These are phyloP conservation scores for Vicia faba DNA, from an alignment of 306 rosid genomes.

Conservation along the genomic window DNA sequence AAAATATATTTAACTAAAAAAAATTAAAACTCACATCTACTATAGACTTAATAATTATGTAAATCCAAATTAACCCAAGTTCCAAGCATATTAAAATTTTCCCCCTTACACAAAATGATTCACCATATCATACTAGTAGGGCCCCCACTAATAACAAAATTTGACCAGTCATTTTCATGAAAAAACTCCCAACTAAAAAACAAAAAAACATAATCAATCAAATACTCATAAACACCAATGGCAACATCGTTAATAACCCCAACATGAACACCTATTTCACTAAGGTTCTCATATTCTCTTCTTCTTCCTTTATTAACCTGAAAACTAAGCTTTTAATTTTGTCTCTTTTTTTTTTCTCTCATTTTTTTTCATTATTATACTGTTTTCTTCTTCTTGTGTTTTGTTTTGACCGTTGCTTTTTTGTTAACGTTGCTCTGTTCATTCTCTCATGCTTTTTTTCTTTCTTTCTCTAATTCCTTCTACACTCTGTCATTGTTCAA, in stretches of 20 bases:
- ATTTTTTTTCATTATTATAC: not conserved
- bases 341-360: constrained; percentile 21
- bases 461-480: constrained; percentile 42
- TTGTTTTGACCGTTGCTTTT: constrained; percentile 80
- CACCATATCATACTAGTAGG: constrained; percentile 21
- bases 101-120: not conserved
- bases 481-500: constrained; percentile 41
- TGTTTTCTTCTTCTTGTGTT: constrained; percentile 9
- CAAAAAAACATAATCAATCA: constrained; percentile 8
- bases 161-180: constrained; percentile 37
- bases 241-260: constrained; percentile 25
- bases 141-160: constrained; percentile 29
- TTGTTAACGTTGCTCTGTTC: constrained; percentile 59
- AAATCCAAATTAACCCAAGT: constrained; percentile 10
- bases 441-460: constrained; percentile 3
- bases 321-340: constrained; percentile 41
- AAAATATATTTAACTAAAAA: no score
- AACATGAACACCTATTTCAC: constrained; percentile 38
- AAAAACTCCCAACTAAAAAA: constrained; percentile 5
- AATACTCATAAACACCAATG: constrained; percentile 18
- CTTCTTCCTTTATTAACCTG: constrained; percentile 43
- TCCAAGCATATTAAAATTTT: not conserved
- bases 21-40: no score
- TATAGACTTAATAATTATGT: not conserved
- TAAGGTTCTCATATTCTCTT: constrained; percentile 45